Conservation (phyloP, 371 early-diverging fungal species). For the Globomyces sp. region DNA sequence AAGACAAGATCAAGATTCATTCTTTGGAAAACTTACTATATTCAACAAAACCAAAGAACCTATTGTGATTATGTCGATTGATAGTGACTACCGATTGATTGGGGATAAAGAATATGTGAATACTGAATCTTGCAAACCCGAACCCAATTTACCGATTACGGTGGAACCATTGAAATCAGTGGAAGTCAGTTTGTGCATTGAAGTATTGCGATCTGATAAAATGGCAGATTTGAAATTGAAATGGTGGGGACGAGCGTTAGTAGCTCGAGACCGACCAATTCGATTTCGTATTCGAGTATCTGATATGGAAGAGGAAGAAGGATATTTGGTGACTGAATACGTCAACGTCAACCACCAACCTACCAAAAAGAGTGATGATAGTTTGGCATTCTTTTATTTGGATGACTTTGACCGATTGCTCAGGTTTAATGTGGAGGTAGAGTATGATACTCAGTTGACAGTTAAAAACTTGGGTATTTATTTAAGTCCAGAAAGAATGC, state of each 20-base stretch:
- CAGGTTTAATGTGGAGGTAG: not conserved
- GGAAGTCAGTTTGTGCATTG: not conserved
- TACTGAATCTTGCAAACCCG: not conserved
- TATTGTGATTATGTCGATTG: not conserved
- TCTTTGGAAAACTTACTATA: not conserved
- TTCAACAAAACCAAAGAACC: not conserved
- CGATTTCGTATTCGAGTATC: not conserved
- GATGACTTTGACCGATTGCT: not conserved
- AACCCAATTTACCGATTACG: not conserved
- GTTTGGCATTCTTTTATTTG: conserved; percentile 5
- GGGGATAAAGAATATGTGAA: conserved; percentile 5
- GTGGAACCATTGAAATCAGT: conserved; percentile 1
- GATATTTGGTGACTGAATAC: not conserved
- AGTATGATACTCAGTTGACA: not conserved
- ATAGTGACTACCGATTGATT: conserved; percentile 1
- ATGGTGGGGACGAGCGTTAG: conserved; percentile 4
- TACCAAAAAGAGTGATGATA: not conserved
- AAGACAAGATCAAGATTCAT: not conserved
- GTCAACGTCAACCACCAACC: not conserved
- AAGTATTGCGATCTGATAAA: not conserved
- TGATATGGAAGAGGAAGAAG: not conserved
- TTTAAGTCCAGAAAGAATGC: not conserved
- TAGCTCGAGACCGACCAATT: not conserved
- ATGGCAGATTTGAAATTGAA: not conserved
- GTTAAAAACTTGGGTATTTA: not conserved